These are phyloP conservation scores for Beverwykella pulmonaria DNA, from an alignment of 495 filamentous ascomycete species.

Conservation along the genomic window DNA sequence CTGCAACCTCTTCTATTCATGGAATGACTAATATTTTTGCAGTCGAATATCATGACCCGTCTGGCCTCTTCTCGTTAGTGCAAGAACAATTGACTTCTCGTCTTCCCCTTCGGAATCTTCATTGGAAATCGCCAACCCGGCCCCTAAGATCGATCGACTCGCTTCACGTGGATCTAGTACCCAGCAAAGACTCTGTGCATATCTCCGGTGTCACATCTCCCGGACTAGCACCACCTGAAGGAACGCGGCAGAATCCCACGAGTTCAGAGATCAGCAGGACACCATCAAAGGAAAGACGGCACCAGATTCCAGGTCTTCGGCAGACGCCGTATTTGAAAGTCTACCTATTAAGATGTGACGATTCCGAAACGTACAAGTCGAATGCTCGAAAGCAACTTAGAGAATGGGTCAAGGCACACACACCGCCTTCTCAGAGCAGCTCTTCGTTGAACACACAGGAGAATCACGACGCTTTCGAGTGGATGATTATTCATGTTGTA, in stretches of 20 bases:
- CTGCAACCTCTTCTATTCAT: background rate
- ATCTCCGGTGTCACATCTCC: conserved; percentile 47
- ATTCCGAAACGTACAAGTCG: conserved; percentile 88
- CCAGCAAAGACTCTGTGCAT: conserved; percentile 49
- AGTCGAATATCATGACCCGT: conserved; percentile 81
- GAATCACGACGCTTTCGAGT: conserved; percentile 94
- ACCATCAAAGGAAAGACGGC: conserved; percentile 66
- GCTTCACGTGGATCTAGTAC: conserved; percentile 83
- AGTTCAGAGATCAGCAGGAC: conserved; percentile 41
- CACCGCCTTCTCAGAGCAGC: conserved; percentile 52
- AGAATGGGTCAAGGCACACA: conserved; percentile 87
- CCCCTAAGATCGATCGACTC: conserved; percentile 90
- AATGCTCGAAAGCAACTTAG: conserved; percentile 73
- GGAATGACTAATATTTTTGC: conserved; percentile 9
- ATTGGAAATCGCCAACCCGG: conserved; percentile 93
- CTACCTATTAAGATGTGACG: conserved; percentile 85
- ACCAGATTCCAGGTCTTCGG: conserved; percentile 92
- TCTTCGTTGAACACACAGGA: conserved; percentile 61
- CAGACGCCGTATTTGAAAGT: conserved; percentile 95
- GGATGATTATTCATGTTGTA: conserved; percentile 91
- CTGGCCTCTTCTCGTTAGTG: conserved; percentile 79
- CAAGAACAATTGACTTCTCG: conserved; percentile 73
- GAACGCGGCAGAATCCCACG: conserved; percentile 12
- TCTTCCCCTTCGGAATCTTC: conserved; percentile 86
- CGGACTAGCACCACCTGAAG: conserved; percentile 45